These are phyloP conservation scores for Aspergillus aculeatinus DNA, from an alignment of 2,329 filamentous ascomycete genomes.

Conservation along the genomic window DNA sequence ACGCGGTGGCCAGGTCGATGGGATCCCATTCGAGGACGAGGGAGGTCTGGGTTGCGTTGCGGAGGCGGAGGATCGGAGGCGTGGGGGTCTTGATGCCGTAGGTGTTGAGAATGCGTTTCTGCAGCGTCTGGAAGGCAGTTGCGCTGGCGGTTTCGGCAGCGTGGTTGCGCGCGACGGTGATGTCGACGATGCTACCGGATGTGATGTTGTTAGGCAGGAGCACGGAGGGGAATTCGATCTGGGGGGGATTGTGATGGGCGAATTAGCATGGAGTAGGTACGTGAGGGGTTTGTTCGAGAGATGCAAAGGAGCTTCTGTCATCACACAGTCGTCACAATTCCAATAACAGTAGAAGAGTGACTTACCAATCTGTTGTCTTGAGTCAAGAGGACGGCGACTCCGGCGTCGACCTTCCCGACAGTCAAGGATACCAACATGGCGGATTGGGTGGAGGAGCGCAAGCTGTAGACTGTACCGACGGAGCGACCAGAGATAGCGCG, in stretches of 20 bases:
- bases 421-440: conserved; percentile 95
- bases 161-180: conserved; percentile 86
- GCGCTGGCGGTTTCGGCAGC: conserved; percentile 73
- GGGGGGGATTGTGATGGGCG: conserved; percentile 11
- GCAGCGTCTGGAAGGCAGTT: conserved; percentile 76
- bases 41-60: conserved; percentile 97
- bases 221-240: conserved; percentile 99
- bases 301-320: not conserved
- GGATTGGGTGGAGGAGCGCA: conserved; percentile 9
- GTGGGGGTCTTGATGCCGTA: conserved; percentile 80
- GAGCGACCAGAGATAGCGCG: not conserved
- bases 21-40: conserved; percentile 98
- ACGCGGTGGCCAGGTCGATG: conserved; percentile 86
- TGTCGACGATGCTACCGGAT: conserved; percentile 96
- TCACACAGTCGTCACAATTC: not conserved
- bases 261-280: not conserved
- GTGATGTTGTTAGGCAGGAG: conserved; percentile 93
- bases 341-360: conserved; percentile 18
- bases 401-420: conserved; percentile 98
- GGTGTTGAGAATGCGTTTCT: conserved; percentile 79
- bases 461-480: conserved; percentile 1
- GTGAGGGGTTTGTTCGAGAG: not conserved
- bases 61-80: conserved; percentile 78
- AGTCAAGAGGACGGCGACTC: conserved; percentile 93
- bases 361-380: conserved; percentile 93